Base-by-base conservation (phyloP, 495 filamentous ascomycete genomes). In the Podospora comata region DNA sequence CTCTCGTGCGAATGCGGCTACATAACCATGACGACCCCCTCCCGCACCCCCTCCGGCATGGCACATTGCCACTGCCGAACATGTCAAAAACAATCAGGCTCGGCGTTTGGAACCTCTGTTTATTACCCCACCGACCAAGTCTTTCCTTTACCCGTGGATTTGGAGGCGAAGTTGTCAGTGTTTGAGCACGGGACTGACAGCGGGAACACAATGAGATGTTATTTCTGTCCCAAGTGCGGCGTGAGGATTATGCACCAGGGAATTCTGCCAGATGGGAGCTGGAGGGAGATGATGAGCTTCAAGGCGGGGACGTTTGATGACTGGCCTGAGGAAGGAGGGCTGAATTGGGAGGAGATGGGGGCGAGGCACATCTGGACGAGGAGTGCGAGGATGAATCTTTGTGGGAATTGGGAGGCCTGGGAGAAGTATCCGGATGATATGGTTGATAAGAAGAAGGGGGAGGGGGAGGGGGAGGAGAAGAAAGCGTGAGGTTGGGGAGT, bases 41-140 rank as follows among this genome's bases (percentile, higher is more conserved):
- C 3, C 65, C 75, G 23, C 66, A 68, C 30, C 82, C 82, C 11
- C 28, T 48, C 39, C 2, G 76, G 73, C 5, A 70, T 85, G 26
- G 85, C 80, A 70, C 76, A 80, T 76, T 88, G 86, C 74, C 86
- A 88, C 77, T 88, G 86, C 76, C 83, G 80, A 27, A 75, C 84
- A 65, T 88, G 86, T 70, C 83, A 78, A 23, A 85, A 84, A 74
- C 86, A 88, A 76, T 83, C 83, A 20, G 78, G 79, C 34, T 84
- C 84, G 1, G 83, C 84, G 2, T 86, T 85, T 66, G 85, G 86
- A 27, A 84, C 84, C 19, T 83, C 81, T 0, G 83, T 85, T 62
- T 77, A 76, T 61, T 80, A 74, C 70, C 70, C 74, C 19, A 39
- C 72, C 7, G 70, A 68, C 11, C 55, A 68, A 15, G 74, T 85